These are phyloP conservation scores for Phylloporus sp. DNA, from an alignment of 768 basidiomycete genomes.

Conservation along the genomic window DNA sequence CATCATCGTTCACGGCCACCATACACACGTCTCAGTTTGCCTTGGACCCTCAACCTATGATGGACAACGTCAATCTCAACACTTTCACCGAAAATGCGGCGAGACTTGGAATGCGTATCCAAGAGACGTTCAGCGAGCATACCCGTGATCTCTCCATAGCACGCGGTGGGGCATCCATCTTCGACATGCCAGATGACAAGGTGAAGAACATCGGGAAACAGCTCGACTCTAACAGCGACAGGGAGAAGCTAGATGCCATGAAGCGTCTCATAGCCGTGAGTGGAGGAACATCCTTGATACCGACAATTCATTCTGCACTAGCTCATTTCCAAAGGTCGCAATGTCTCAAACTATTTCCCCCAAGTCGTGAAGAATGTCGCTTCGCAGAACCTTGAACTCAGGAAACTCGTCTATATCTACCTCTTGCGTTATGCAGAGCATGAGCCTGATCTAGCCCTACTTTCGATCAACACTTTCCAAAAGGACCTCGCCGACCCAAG, in stretches of 20 bases:
- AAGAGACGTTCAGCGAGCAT: constrained; percentile 78
- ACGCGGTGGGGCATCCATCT: constrained; percentile 52
- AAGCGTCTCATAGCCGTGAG: constrained; percentile 90
- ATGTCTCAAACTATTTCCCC: constrained; percentile 91
- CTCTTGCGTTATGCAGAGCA: constrained; percentile 89
- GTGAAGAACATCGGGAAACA: constrained; percentile 79
- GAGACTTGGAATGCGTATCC: constrained; percentile 75
- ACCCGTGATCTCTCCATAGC: constrained; percentile 67
- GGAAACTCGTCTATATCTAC: constrained; percentile 98
- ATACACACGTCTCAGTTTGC: background rate
- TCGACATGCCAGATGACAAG: constrained; percentile 77
- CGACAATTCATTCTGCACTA: constrained; percentile 28
- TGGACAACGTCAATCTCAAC: constrained; percentile 35
- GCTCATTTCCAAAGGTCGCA: constrained; percentile 90
- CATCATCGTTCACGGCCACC: constrained; percentile 5
- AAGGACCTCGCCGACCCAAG: constrained; percentile 90
- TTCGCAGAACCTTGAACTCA: constrained; percentile 85
- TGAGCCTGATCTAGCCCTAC: constrained; percentile 90
- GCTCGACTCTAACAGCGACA: constrained; percentile 83
- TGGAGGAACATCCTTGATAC: constrained; percentile 12
- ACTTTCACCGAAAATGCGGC: constrained; percentile 76
- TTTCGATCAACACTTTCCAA: constrained; percentile 98
- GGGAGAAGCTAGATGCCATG: constrained; percentile 93
- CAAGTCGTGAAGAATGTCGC: constrained; percentile 98
- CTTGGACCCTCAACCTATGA: constrained; percentile 8